Evolutionary conservation across 2,329 filamentous ascomycete species (phyloP), one percentile per base, ranked within the genome.

Genomic region (Fusarium azukiicola): DNA sequence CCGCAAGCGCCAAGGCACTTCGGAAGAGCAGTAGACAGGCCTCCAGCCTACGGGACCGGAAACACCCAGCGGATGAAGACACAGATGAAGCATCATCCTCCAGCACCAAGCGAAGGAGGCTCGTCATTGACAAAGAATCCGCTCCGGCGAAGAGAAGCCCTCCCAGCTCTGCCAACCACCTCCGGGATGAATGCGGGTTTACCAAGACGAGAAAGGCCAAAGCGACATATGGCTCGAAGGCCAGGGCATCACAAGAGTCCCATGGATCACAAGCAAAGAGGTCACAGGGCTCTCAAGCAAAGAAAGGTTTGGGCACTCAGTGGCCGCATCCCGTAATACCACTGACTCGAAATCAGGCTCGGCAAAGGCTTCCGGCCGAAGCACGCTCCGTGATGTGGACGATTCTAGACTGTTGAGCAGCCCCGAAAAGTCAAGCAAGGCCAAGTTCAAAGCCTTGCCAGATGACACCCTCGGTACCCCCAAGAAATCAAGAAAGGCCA

Each of bases 191-290:
- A n/a, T 66, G 44, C 7, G 84, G 83, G 6, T 86, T 86, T 21
- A 69, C 69, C 16, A 84, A 74, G 52, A 67, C 47, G 12, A 73
- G 50, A 27, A 73, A 49, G 2, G 49, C 75, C 54, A 86, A 78
- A 50, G 1, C 32, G 3, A 87, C 77, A 10, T 87, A 86, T 71
- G 76, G 73, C n/a, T 84, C 73, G 21, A 82, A 72, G 32, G 40
- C 17, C 14, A 54, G 70, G 23, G 77, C 74, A 32, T 85, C 81
- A 5, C 84, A 84, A 56, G 75, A 77, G 61, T 70, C 78, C 17
- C 74, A 74, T 61, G 75, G 78, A 52, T 80, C 80, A 19, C 74
- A 77, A 61, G 80, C 44, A 13, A 38, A 42, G 42, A 75, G 76
- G 32, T 84, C 81, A n/a, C 84, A 84, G 56, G 74, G 74, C 52